These are phyloP conservation scores for Plasmodium gallinaceum DNA, from an alignment of 169 alveolate genomes.

Conservation along the genomic window DNA sequence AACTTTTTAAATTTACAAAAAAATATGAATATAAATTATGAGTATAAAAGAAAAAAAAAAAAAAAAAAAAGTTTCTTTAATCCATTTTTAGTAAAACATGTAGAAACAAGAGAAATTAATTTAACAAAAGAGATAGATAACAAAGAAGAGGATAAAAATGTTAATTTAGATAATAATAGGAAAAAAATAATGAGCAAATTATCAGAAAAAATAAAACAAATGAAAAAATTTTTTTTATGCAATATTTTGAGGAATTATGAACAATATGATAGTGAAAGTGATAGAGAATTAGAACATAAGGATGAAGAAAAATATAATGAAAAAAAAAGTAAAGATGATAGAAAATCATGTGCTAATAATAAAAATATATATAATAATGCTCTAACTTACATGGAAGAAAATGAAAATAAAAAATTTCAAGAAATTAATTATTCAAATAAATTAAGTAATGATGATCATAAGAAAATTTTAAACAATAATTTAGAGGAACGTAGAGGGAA, in stretches of 20 bases:
- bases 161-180: conserved; percentile 4
- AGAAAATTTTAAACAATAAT: background rate
- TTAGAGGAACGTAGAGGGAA: background rate
- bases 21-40: background rate
- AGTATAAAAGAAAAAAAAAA: background rate
- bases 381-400: background rate
- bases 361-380: no score
- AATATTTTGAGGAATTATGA: conserved; percentile 23
- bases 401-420: background rate
- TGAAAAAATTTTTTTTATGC: conserved; percentile 22
- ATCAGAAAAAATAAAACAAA: conserved; percentile 28
- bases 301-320: background rate
- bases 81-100: no score
- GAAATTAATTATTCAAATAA: background rate
- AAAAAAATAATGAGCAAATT: conserved; percentile 2
- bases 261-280: background rate
- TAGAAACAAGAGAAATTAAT: background rate
- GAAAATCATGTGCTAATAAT: background rate
- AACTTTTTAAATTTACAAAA: no score
- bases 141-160: background rate
- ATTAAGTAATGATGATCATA: conserved; percentile 8
- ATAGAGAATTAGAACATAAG: background rate
- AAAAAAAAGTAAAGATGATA: background rate
- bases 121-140: background rate
- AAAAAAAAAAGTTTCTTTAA: background rate